A percentile compares a stretch with the other conserved stretches of the same genome.
These are phyloP conservation scores for Calonectria leucothoes DNA, from an alignment of 2,329 filamentous ascomycete species.

Conservation along the genomic window DNA sequence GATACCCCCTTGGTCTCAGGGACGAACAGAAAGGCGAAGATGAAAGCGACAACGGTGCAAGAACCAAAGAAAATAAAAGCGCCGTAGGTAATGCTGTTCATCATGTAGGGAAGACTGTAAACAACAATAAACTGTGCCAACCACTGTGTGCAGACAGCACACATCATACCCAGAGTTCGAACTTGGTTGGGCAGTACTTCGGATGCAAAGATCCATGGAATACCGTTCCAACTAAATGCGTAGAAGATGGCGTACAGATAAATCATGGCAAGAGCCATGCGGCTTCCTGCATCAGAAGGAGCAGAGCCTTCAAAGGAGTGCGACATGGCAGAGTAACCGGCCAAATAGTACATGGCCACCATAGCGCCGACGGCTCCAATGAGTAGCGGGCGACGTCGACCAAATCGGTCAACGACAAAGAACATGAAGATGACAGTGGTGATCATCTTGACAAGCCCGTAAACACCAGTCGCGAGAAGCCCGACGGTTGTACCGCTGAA, in stretches of 20 bases:
- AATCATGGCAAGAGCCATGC: conserved; percentile 42
- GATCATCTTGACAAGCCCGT: conserved; percentile 48
- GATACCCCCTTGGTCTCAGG: conserved; percentile 22
- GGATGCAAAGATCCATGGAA: conserved; percentile 38
- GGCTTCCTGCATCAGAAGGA: conserved; percentile 24
- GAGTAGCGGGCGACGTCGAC: conserved; percentile 35
- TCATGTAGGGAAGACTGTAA: conserved; percentile 43
- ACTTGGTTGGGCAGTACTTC: conserved; percentile 34
- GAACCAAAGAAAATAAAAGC: conserved; percentile 8
- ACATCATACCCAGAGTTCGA: conserved; percentile 38
- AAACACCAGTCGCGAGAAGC: conserved; percentile 52
- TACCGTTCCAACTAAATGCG: conserved; percentile 40
- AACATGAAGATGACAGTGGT: conserved; percentile 30
- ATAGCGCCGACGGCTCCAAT: conserved; percentile 36
- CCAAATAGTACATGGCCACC: conserved; percentile 49
- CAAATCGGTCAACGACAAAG: conserved; percentile 38
- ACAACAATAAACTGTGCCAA: conserved; percentile 42
- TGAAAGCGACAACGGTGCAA: neutral
- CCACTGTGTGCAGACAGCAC: conserved; percentile 42
- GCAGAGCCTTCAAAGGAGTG: conserved; percentile 20
- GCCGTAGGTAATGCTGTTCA: conserved; percentile 22
- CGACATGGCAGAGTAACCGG: conserved; percentile 36
- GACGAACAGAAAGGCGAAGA: conserved; percentile 20
- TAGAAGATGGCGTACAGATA: conserved; percentile 40
- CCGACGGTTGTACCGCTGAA: neutral